Base-by-base conservation (phyloP, 164 flowering plant genomes). In the Sedum album region DNA sequence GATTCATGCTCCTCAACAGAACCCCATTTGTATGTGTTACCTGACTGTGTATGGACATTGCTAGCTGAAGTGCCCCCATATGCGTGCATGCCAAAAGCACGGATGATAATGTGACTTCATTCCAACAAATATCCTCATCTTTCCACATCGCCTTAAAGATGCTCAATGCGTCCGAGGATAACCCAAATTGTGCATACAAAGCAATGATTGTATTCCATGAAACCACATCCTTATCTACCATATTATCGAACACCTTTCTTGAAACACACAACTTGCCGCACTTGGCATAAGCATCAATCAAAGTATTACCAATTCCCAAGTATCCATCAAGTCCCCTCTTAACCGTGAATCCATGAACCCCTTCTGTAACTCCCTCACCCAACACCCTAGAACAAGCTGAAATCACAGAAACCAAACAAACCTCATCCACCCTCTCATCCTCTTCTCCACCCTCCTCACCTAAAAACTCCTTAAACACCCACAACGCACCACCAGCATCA, bases 121-220 rank as follows among this genome's bases (percentile, higher is more conserved):
- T 82, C 71, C 78, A 82, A 7, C 64, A 62, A 15, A 82, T 80
- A 36, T 71, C 75, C 55, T 68, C 51, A 61, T 69, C 75, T 46
- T 64, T 66, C n/a, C 79, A 60, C 90, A 93, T 84, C 15, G 42
- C 63, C 63, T 18, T 25, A 71, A 88, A 88, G n/a, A 82, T 68
- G 11, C 81, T 82, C 67, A 90, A 69, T n/a, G 96, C 87, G 70
- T 90, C 83, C 0, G 66, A 48, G 0, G 93, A 77, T 65, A 78
- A 62, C 39, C 93, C 98, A 75, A 76, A 82, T 63, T 90, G 96
- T 0, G 89, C 91, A 77, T 74, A 86, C 31, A 82, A 75, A 2
- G 90, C 85, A 72, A 88, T 88, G 78, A 93, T 83, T 0, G 95
- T 79, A 72, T 90, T 93, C 91, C 93, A 93, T 38, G 98, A 81